A percentile compares a stretch with the other conserved stretches of the same genome.
Evolutionary conservation across 495 filamentous ascomycete genomes (phyloP).

Genomic region (Hypoxylon intermedium): DNA sequence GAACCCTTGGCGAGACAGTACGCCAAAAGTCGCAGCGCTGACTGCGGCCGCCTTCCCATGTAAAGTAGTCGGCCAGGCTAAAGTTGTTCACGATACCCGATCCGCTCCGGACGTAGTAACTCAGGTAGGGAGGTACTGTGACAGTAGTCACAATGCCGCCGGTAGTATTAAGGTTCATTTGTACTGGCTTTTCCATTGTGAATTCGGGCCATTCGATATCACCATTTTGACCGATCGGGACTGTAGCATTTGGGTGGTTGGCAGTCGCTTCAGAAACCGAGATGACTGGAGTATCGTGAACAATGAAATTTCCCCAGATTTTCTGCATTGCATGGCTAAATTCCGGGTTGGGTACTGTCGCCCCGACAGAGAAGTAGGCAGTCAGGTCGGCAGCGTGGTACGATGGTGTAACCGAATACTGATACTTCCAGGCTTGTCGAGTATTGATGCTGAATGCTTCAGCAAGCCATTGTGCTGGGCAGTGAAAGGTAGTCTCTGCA

Average conservation of each 20-base stretch:
- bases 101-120: conserved; percentile 42
- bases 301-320: conserved; percentile 65
- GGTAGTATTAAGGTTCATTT: conserved; percentile 63
- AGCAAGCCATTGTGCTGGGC: conserved; percentile 69
- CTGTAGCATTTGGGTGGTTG: conserved; percentile 43
- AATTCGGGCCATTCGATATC: conserved; percentile 49
- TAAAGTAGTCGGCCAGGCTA: conserved; percentile 53
- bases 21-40: conserved; percentile 62
- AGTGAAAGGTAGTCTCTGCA: conserved; percentile 67
- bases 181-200: conserved; percentile 40
- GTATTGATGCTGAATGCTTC: conserved; percentile 56
- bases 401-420: conserved; percentile 66
- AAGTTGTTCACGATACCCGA: conserved; percentile 59
- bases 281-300: conserved; percentile 52
- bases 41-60: conserved; percentile 67
- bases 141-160: conserved; percentile 50
- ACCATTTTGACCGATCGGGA: conserved; percentile 32
- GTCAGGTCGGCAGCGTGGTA: conserved; percentile 63
- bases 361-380: conserved; percentile 56
- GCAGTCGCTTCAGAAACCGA: conserved; percentile 56
- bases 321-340: conserved; percentile 45
- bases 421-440: conserved; percentile 61
- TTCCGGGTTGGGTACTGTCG: conserved; percentile 35
- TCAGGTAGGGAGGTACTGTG: conserved; percentile 35
- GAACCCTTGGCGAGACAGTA: conserved; percentile 26